These are phyloP conservation scores for Penicillium sp. DNA, from an alignment of 2,329 filamentous ascomycete species.

Conservation along the genomic window DNA sequence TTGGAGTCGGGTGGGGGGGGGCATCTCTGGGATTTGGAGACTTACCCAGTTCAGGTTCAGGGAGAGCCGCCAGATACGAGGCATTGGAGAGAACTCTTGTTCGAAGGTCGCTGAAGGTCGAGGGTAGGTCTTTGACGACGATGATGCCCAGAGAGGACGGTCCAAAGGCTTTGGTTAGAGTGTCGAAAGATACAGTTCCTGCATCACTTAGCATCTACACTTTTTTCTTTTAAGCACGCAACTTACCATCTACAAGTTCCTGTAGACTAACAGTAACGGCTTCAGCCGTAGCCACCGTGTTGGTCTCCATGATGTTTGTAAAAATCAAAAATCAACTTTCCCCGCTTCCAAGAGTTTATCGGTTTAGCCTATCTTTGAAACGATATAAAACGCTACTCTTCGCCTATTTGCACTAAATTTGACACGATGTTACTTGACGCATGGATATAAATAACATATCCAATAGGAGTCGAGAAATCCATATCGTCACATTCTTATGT, in stretches of 20 bases:
- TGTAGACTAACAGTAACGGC: slow-evolving; percentile 50
- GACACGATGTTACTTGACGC: slow-evolving; percentile 1
- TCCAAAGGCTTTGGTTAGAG: slow-evolving; percentile 70
- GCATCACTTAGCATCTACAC: slow-evolving; percentile 5
- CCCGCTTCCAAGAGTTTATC: slow-evolving; percentile 7
- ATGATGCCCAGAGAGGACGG: slow-evolving; percentile 88
- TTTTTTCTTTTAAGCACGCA: background rate
- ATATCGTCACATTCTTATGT: background rate
- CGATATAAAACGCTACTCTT: background rate
- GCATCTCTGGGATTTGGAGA: slow-evolving; percentile 16
- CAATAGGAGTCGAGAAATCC: background rate
- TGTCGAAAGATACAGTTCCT: slow-evolving; percentile 45
- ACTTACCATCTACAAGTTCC: slow-evolving; percentile 48
- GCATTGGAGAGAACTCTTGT: slow-evolving; percentile 76
- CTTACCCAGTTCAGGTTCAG: slow-evolving; percentile 67
- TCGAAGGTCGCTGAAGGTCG: slow-evolving; percentile 68
- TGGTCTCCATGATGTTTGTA: slow-evolving; percentile 18
- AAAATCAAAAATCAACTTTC: slow-evolving; percentile 5
- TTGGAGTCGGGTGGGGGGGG: background rate
- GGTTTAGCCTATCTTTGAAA: background rate
- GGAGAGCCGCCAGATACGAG: slow-evolving; percentile 82
- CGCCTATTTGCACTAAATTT: background rate
- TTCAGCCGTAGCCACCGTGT: slow-evolving; percentile 27
- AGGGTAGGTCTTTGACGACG: slow-evolving; percentile 80
- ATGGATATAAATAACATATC: background rate